Percentiles rank a stretch among this genome's conserved stretches.
Evolutionary conservation across 768 basidiomycete genomes (phyloP).

Genomic region (Russula ochroleuca): DNA sequence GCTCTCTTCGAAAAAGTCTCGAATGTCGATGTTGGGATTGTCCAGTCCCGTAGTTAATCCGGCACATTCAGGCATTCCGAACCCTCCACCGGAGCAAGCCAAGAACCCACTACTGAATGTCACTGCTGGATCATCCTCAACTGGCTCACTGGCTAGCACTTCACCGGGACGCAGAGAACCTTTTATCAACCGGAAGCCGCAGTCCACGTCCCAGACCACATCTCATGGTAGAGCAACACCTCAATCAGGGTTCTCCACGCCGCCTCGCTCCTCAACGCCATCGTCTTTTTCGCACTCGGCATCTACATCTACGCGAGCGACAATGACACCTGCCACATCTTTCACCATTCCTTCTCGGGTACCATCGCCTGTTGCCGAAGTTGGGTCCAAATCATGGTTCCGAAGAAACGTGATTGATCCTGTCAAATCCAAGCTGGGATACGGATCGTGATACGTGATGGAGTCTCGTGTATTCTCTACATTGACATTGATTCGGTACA

Average conservation of each 20-base stretch:
- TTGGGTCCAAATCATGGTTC: constrained; percentile 16
- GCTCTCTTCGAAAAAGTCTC: neutral
- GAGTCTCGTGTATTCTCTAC: neutral
- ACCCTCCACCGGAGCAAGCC: neutral
- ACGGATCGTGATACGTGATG: neutral
- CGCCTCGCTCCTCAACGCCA: constrained; percentile 21
- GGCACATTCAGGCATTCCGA: neutral
- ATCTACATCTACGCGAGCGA: constrained; percentile 3
- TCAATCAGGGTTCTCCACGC: constrained; percentile 3
- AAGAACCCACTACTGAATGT: neutral
- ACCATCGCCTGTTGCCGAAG: neutral
- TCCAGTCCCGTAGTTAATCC: neutral
- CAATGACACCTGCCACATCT: constrained; percentile 18
- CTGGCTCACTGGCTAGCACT: neutral
- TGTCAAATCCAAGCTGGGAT: constrained; percentile 18
- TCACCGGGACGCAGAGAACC: constrained; percentile 5
- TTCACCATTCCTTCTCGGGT: constrained; percentile 16
- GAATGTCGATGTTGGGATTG: neutral
- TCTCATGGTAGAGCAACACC: neutral
- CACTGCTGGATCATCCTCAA: neutral
- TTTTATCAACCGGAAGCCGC: constrained; percentile 24
- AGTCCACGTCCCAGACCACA: constrained; percentile 1
- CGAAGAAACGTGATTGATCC: constrained; percentile 16
- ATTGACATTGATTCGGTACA: neutral
- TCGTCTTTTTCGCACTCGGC: constrained; percentile 17